Conservation (phyloP, 371 early-diverging fungal genomes). For the Saksenaea vasiformis region DNA sequence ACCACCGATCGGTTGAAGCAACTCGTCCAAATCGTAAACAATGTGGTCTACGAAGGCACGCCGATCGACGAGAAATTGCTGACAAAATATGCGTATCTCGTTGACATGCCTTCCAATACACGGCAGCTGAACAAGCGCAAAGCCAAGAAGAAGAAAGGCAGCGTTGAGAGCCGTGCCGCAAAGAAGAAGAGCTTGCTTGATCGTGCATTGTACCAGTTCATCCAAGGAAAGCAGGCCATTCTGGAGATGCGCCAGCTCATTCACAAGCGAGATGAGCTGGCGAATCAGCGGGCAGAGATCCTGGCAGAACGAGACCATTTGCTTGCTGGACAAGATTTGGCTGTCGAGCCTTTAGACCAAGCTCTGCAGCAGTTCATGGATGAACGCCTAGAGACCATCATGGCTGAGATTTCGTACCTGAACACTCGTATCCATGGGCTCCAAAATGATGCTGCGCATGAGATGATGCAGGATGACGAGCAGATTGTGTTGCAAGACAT, state of each 20-base stretch:
- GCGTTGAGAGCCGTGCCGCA: constrained; percentile 21
- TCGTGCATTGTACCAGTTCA: constrained; percentile 46
- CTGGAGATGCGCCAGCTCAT: constrained; percentile 40
- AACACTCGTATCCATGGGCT: constrained; percentile 65
- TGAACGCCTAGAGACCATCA: constrained; percentile 75
- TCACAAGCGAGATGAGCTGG: constrained; percentile 51
- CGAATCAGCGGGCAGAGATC: constrained; percentile 64
- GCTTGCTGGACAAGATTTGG: constrained; percentile 49
- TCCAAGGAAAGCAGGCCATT: constrained; percentile 45
- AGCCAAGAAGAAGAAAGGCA: constrained; percentile 15
- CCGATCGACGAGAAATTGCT: constrained; percentile 24
- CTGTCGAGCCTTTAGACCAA: constrained; percentile 43
- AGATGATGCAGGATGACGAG: constrained; percentile 45
- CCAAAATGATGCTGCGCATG: constrained; percentile 61
- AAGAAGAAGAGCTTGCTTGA: constrained; percentile 61
- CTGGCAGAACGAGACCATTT: constrained; percentile 66
- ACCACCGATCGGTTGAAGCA: constrained; percentile 52
- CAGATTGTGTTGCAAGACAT: constrained; percentile 10
- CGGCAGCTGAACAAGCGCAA: neutral
- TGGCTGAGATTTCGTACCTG: constrained; percentile 76
- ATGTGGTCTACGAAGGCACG: constrained; percentile 30
- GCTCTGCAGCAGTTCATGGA: constrained; percentile 68
- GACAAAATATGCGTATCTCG: constrained; percentile 16
- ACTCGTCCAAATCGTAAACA: constrained; percentile 40
- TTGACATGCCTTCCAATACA: constrained; percentile 13